These are phyloP conservation scores for Aspergillus sp. DNA, from an alignment of 2,329 filamentous ascomycete species.

Conservation along the genomic window DNA sequence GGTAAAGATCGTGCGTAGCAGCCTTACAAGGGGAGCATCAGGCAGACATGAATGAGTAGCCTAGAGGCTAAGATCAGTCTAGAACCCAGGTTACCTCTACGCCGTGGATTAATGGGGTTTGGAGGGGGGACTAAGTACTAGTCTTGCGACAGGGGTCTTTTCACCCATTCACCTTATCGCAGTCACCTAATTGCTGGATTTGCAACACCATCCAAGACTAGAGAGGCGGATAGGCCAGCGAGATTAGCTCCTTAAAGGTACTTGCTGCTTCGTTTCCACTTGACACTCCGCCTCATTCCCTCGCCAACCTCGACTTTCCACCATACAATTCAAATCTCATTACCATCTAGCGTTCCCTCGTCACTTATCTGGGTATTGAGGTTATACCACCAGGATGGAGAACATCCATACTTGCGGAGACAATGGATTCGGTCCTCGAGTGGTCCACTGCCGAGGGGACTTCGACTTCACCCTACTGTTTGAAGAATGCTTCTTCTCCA, in stretches of 20 bases:
- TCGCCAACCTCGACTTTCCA: neutral
- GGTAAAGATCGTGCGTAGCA: too few relatives aligned
- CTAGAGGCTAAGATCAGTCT: too few relatives aligned
- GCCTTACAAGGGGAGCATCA: too few relatives aligned
- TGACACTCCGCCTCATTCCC: neutral
- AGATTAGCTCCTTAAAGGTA: neutral
- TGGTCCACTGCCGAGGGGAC: constrained; percentile 7
- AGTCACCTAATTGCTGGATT: neutral
- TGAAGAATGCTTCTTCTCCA: constrained; percentile 8
- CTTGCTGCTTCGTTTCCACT: too few relatives aligned
- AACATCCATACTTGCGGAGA: neutral
- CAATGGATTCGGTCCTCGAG: neutral
- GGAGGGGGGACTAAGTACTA: too few relatives aligned
- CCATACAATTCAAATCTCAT: neutral
- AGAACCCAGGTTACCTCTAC: too few relatives aligned
- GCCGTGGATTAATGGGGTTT: too few relatives aligned
- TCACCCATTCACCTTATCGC: neutral
- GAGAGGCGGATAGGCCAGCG: neutral
- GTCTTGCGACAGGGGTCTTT: neutral
- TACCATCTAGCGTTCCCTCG: neutral
- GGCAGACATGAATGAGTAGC: too few relatives aligned
- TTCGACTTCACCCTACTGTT: constrained; percentile 15
- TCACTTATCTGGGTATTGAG: neutral
- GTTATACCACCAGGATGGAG: neutral
- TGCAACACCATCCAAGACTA: too few relatives aligned